Conservation (phyloP, 495 filamentous ascomycete species). For the Pyrenula aspistea region DNA sequence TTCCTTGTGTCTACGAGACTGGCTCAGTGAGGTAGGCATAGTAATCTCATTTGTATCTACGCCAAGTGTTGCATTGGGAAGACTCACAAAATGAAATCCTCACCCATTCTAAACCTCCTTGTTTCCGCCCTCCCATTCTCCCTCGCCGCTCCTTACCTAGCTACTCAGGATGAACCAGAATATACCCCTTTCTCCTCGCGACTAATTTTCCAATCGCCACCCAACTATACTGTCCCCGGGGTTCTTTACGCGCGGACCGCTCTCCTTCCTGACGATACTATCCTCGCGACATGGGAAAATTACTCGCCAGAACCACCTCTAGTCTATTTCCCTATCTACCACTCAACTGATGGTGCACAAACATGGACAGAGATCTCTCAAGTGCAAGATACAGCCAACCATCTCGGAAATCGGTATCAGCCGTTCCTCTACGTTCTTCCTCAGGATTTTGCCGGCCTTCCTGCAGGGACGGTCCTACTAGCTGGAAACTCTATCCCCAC, state of each 20-base stretch:
- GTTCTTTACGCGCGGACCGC: constrained; percentile 13
- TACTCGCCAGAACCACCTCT: constrained; percentile 43
- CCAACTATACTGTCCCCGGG: constrained; percentile 22
- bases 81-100: not conserved
- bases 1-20: not conserved
- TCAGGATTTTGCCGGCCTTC: constrained; percentile 39
- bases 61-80: too few relatives aligned
- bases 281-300: constrained; percentile 47
- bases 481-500: constrained; percentile 53
- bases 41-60: not conserved
- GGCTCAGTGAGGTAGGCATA: not conserved
- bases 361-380: constrained; percentile 51
- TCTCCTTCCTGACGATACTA: constrained; percentile 10
- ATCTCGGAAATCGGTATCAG: constrained; percentile 54
- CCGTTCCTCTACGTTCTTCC: constrained; percentile 53
- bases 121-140: not conserved
- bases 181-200: not conserved
- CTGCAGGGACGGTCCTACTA: constrained; percentile 46
- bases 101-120: not conserved
- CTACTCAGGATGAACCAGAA: not conserved
- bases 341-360: constrained; percentile 45
- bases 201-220: constrained; percentile 19
- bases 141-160: not conserved
- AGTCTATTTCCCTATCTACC: constrained; percentile 54
- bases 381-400: constrained; percentile 50